Evolutionary conservation across 1,284 basidiomycete species (phyloP).

Genomic region (Ceratobasidium sp.): DNA sequence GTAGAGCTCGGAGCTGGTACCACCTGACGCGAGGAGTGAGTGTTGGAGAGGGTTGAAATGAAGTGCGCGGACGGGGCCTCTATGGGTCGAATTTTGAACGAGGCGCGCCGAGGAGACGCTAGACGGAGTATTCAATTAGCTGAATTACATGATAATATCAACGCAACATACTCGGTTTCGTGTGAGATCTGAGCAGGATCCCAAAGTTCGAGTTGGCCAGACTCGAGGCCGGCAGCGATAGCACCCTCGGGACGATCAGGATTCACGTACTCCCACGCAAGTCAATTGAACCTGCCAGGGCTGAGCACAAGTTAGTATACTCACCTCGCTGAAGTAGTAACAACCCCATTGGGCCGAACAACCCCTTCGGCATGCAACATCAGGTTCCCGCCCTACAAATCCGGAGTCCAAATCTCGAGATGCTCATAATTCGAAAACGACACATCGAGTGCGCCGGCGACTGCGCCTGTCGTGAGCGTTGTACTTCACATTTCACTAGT

Average conservation of each 20-base stretch:
- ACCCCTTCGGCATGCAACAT: too few species aligned
- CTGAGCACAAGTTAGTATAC: constrained; percentile 47
- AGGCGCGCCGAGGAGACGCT: neutral
- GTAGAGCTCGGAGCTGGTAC: constrained; percentile 88
- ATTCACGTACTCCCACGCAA: too few species aligned
- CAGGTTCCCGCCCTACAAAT: too few species aligned
- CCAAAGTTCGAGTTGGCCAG: too few species aligned
- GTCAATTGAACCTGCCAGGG: constrained; percentile 63
- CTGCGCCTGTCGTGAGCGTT: constrained; percentile 92
- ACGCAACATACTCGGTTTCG: neutral
- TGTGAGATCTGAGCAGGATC: too few species aligned
- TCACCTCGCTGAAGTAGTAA: constrained; percentile 81
- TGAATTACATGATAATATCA: neutral
- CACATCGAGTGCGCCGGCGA: constrained; percentile 96
- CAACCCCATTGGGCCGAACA: constrained; percentile 69
- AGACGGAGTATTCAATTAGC: neutral
- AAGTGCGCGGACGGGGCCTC: too few species aligned
- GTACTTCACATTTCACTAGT: constrained; percentile 86
- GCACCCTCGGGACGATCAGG: too few species aligned
- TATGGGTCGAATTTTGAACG: too few species aligned
- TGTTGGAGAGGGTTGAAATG: constrained; percentile 63
- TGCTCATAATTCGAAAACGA: constrained; percentile 57
- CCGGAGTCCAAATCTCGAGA: too few species aligned
- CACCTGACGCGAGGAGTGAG: constrained; percentile 92
- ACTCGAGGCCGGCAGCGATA: too few species aligned